Base-by-base conservation (phyloP, 805 yeast genomes). In the Schwanniomyces pseudopolymorphus region DNA sequence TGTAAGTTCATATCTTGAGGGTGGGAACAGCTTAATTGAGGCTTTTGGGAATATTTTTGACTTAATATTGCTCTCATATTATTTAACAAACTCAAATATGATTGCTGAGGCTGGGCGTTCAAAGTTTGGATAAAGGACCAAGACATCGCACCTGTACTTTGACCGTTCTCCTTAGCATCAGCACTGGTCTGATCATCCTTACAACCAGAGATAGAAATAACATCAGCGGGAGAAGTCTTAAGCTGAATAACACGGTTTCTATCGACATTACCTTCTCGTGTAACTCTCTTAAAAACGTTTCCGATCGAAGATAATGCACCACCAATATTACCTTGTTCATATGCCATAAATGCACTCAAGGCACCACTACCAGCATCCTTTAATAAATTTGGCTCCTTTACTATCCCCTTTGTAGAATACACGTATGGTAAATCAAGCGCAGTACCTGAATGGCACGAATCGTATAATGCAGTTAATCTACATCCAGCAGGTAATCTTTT, bases 131-230 rank as follows among this genome's bases (percentile, higher is more conserved):
- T 66, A 49, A 69, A 68, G 2, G 71, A 58, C 67, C 69, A 67
- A 45, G 68, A 60, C 74, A 69, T 69, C 20, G 74, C 74, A 16
- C 74, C 74, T 13, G 72, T 68, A 33, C 61, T 61, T 43, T 43
- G 56, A n/a, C 73, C 73, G 43, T 51, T 56, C 46, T 67, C 67
- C 16, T 49, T 53, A 5, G 74, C 70, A 58, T 69, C 74, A 14
- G 74, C 74, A 44, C 67, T 59, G 6, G 74, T 69, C 52, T 69
- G 74, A 52, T 66, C 70, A 47, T 69, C 74, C 52, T 69, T 69
- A 54, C 72, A 67, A 10, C 74, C 74, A 13, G 66, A 59, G 16
- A 69, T 56, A 22, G 68, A 60, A 39, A 69, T 64, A 16, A 65
- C 66, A 56, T 69, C 74, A 1, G 73, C 74, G 2, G 73, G 67